Conservation (phyloP, 2,329 filamentous ascomycete species). For the Alternaria solani region DNA sequence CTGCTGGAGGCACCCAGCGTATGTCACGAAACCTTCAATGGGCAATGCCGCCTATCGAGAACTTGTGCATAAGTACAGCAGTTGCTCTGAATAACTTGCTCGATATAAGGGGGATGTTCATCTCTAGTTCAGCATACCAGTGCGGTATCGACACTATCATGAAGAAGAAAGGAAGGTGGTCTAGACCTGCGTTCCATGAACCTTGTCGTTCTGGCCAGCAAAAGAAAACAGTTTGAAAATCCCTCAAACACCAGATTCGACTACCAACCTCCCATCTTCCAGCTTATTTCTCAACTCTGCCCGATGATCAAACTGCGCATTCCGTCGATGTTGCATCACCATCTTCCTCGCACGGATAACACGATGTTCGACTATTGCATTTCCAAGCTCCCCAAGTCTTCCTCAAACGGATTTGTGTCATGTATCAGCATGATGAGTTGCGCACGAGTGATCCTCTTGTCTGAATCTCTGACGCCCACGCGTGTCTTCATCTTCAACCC, state of each 20-base stretch:
- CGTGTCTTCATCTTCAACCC: neutral
- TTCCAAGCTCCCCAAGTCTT: neutral
- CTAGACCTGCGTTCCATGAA: neutral
- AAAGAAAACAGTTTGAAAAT: neutral
- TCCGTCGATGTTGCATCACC: conserved; percentile 1
- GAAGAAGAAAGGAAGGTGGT: neutral
- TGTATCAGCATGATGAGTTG: neutral
- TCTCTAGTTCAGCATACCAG: neutral
- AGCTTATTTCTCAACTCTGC: conserved; percentile 1
- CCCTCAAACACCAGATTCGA: neutral
- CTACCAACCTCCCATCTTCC: neutral
- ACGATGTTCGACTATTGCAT: neutral
- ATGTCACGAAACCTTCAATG: no score
- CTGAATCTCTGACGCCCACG: neutral
- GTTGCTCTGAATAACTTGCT: neutral
- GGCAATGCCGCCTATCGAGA: no score
- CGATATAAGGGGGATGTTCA: neutral
- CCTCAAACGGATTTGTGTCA: neutral
- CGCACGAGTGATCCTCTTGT: neutral
- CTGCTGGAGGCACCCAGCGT: no score
- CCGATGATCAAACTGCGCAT: neutral
- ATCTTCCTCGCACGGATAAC: conserved; percentile 2
- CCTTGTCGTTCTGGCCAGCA: neutral
- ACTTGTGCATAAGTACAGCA: neutral
- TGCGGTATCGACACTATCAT: neutral